These are phyloP conservation scores for Elongisporangium anandrum DNA, from an alignment of 352 stramenopile genomes.

Conservation along the genomic window DNA sequence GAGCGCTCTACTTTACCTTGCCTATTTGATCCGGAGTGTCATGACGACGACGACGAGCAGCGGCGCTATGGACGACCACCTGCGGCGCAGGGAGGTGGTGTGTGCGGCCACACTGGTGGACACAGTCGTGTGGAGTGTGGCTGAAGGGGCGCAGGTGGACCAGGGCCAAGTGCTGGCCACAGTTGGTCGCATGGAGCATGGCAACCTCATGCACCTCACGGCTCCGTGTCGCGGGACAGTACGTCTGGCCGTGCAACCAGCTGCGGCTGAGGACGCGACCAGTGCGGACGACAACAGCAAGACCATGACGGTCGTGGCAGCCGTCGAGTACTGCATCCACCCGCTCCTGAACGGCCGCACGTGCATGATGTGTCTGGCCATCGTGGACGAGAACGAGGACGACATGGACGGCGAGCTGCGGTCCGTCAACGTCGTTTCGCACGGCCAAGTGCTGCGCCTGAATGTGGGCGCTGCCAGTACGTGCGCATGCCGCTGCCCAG, in stretches of 20 bases:
- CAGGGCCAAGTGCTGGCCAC: slow-evolving; percentile 51
- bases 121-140: slow-evolving; percentile 41
- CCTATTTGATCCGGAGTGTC: neutral
- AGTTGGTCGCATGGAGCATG: slow-evolving; percentile 48
- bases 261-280: slow-evolving; percentile 12
- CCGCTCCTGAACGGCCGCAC: slow-evolving; percentile 65
- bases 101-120: slow-evolving; percentile 30
- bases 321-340: slow-evolving; percentile 80
- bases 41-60: slow-evolving; percentile 7
- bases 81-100: slow-evolving; percentile 47
- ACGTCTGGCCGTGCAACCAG: slow-evolving; percentile 16
- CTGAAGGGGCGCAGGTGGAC: slow-evolving; percentile 45
- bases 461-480: slow-evolving; percentile 96
- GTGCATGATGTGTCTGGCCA: slow-evolving; percentile 76
- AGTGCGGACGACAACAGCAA: slow-evolving; percentile 4
- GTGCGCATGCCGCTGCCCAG: slow-evolving; percentile 43
- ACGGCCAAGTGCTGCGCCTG: slow-evolving; percentile 90
- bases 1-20: neutral
- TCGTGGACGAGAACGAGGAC: slow-evolving; percentile 67
- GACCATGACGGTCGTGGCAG: slow-evolving; percentile 21
- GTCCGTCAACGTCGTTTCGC: slow-evolving; percentile 76
- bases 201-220: slow-evolving; percentile 44
- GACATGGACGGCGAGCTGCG: slow-evolving; percentile 43
- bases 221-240: slow-evolving; percentile 92
- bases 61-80: slow-evolving; percentile 33